Evolutionary conservation across 208 protist genomes (phyloP).

Genomic region (Leptomonas pyrrhocoris): DNA sequence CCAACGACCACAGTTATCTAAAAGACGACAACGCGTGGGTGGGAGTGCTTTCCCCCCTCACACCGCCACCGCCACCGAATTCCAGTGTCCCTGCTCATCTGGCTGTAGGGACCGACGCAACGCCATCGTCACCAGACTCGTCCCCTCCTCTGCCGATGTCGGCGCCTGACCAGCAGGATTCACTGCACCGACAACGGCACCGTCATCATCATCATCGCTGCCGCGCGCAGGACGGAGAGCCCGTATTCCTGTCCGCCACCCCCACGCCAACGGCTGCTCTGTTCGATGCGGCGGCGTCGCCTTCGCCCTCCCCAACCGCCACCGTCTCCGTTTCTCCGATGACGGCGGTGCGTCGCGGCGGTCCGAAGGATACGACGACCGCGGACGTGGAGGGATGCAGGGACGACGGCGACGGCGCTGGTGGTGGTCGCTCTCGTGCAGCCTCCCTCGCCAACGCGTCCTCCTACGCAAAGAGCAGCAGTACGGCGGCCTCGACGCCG

Average conservation of each 20-base stretch:
- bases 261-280: not conserved
- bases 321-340: slow-evolving; percentile 25
- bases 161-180: not conserved
- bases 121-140: not conserved
- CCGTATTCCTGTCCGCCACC: too few species aligned
- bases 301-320: slow-evolving; percentile 1
- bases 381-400: not conserved
- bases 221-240: not conserved
- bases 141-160: not conserved
- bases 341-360: slow-evolving; percentile 6
- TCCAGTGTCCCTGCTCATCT: not conserved
- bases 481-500: not conserved
- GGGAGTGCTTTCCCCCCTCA: slow-evolving; percentile 22
- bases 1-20: not conserved
- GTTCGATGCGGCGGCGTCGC: not conserved
- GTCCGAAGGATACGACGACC: too few species aligned
- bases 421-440: not conserved
- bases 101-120: not conserved
- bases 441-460: not conserved
- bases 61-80: slow-evolving; percentile 8
- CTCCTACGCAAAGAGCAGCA: not conserved
- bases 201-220: not conserved
- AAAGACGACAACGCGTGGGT: slow-evolving; percentile 7
- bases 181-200: not conserved
- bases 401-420: not conserved